Evolutionary conservation across 495 filamentous ascomycete genomes (phyloP), one percentile per base, ranked within the genome.

Genomic region (Xylaria curta): DNA sequence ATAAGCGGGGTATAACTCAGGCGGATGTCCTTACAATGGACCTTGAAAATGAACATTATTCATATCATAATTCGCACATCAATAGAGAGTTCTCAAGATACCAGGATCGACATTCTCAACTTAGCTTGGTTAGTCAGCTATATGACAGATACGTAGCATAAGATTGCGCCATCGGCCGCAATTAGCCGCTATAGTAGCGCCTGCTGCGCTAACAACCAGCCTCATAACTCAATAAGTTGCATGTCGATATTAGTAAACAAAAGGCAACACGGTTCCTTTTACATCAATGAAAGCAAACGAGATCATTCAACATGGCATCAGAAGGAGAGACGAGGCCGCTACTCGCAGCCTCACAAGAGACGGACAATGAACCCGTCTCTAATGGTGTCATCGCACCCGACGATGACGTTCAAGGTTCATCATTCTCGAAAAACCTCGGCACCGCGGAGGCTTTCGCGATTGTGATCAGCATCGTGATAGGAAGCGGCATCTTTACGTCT

Each of bases 401-500:
- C 47, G 69, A 66, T 60, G 59, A 62, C 59, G 61, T 49, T 4
- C 79, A 76, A 72, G 53, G 62, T 5, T 28, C 12, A n/a, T 46
- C 58, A 0, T 87, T 88, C 69, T 79, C 76, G n/a, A 82, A 80
- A 46, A 85, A 80, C 51, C 82, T 88, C 17, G 82, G 83, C 38
- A 78, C 86, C 8, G 66, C 84, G 26, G 86, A 88, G 61, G 87
- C 84, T 42, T 88, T 87, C 71, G 87, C 83, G 17, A 84, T 89
- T 44, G 78, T 88, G 47, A 84, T 89, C 69, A 86, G 84, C 73
- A 86, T 89, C 67, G 83, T 87, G 49, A 87, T 89, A 65, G 87
- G 87, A 6, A 85, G 83, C 28, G 86, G 87, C 49, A 81, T 89
- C 26, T 88, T 89, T 71, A 87, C 87, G 0, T 89, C 87, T 5